Percentiles rank a stretch among this genome's conserved stretches.
Evolutionary conservation across 441 rosid genomes (phyloP).

Genomic region (Dalechampia spathulata): DNA sequence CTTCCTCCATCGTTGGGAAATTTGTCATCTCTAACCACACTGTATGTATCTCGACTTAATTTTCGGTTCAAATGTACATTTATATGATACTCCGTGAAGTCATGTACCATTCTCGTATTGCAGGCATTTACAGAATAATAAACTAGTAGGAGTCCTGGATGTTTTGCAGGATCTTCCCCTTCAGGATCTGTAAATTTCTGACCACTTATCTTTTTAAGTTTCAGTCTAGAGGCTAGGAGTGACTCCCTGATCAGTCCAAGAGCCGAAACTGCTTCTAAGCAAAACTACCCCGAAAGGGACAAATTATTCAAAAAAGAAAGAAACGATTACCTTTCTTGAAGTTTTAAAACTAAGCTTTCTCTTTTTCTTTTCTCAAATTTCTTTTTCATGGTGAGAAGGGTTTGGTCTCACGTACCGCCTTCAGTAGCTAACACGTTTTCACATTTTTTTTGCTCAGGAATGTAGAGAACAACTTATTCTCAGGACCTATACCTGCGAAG

Average conservation of each 20-base stretch:
- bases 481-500: constrained; percentile 78
- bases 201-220: neutral
- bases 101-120: constrained; percentile 9
- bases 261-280: neutral
- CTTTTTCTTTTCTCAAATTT: too few species aligned
- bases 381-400: too few species aligned
- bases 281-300: too few species aligned
- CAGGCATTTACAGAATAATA: constrained; percentile 86
- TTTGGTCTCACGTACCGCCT: too few species aligned
- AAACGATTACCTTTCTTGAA: too few species aligned
- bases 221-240: too few species aligned
- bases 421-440: constrained; percentile 22
- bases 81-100: neutral
- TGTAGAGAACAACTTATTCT: constrained; percentile 77
- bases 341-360: too few species aligned
- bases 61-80: neutral
- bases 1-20: constrained; percentile 42
- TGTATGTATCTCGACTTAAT: constrained; percentile 19
- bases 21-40: constrained; percentile 18
- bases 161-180: constrained; percentile 72
- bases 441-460: constrained; percentile 42
- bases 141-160: constrained; percentile 65
- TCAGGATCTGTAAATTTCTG: constrained; percentile 49
- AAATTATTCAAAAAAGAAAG: too few species aligned
- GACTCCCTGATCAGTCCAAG: too few species aligned